Percentiles rank a stretch among this genome's conserved stretches.
phyloP scores from a whole-genome alignment of 768 basidiomycete species.

The Lyophyllum shimeji region DNA sequence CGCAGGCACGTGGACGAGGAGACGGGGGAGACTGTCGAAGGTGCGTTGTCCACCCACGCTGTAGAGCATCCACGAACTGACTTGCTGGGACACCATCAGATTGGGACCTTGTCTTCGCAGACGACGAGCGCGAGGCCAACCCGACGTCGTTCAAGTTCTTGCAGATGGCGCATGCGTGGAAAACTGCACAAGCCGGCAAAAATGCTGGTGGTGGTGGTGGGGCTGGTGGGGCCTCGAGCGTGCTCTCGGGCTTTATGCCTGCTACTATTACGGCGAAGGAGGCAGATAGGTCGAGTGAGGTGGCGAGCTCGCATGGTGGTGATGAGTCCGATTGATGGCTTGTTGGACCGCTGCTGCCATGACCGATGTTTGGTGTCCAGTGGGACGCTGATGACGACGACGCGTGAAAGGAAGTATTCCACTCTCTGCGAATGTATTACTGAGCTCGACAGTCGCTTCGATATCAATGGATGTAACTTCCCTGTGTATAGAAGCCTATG shows the following conservation, averaged over 20 bases:
- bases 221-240: constrained; percentile 28
- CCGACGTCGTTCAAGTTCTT: constrained; percentile 95
- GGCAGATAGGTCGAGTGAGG: constrained; percentile 14
- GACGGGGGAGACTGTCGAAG: constrained; percentile 85
- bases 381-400: no score
- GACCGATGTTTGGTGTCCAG: no score
- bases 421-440: no score
- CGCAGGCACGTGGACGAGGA: constrained; percentile 81
- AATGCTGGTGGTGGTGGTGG: constrained; percentile 29
- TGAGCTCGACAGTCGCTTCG: no score
- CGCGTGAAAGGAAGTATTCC: no score
- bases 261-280: constrained; percentile 24
- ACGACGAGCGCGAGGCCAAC: constrained; percentile 93
- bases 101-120: constrained; percentile 94
- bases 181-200: constrained; percentile 48
- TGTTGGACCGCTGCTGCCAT: no score
- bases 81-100: constrained; percentile 43
- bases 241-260: constrained; percentile 50
- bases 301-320: constrained; percentile 16
- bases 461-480: no score
- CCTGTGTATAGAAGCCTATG: no score
- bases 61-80: neutral
- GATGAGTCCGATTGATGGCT: constrained; percentile 10
- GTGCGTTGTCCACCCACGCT: constrained; percentile 35
- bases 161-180: constrained; percentile 94